A percentile compares a stretch with the other conserved stretches of the same genome.
phyloP scores from a whole-genome alignment of 257 asterid species.

The Solanum bukasovii region DNA sequence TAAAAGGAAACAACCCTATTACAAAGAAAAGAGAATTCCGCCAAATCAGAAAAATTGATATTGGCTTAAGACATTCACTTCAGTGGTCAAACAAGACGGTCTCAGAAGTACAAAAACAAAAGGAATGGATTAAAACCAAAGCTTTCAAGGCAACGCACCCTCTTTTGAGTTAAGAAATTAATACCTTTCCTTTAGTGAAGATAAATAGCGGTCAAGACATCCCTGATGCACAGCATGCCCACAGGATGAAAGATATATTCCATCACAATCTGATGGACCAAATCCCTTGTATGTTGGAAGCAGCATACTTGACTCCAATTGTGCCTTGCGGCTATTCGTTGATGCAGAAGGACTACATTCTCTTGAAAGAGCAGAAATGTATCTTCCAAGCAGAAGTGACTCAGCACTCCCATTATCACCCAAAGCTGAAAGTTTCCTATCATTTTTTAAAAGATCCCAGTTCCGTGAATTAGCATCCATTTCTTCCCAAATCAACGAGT shows the following conservation, averaged over 20 bases:
- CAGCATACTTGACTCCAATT: constrained; percentile 18
- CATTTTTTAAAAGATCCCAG: constrained; percentile 12
- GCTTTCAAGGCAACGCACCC: background rate
- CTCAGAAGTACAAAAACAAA: background rate
- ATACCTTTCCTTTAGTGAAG: constrained; percentile 94
- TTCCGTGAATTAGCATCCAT: constrained; percentile 14
- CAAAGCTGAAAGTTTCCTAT: constrained; percentile 19
- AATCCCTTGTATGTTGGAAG: constrained; percentile 39
- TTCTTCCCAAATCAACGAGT: constrained; percentile 41
- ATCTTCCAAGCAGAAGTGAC: constrained; percentile 67
- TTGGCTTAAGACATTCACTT: background rate
- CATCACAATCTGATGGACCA: constrained; percentile 68
- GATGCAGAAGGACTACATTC: constrained; percentile 64
- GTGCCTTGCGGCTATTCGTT: constrained; percentile 22
- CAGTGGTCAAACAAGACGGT: background rate
- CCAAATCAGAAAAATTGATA: background rate
- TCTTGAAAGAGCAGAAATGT: constrained; percentile 60
- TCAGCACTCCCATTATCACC: constrained; percentile 18
- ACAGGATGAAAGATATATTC: constrained; percentile 82
- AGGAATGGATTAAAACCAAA: background rate
- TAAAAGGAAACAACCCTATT: background rate
- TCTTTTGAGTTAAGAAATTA: background rate
- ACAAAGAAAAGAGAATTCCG: background rate
- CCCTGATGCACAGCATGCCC: constrained; percentile 99
- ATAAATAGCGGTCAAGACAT: constrained; percentile 86